Conservation (phyloP, 805 yeast species). For the Candida glaebosa region DNA sequence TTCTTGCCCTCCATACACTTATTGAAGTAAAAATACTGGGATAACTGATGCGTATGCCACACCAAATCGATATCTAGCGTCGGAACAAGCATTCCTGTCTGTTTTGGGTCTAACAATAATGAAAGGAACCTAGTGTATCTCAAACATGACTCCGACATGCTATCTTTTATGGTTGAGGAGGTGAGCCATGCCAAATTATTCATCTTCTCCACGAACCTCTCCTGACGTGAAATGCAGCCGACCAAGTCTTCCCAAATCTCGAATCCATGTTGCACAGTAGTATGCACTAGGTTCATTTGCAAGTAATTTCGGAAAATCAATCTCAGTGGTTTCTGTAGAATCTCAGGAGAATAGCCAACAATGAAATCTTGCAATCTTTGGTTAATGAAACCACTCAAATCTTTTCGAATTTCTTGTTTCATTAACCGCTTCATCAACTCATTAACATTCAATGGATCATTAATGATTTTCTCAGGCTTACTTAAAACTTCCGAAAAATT, state of each 20-base stretch:
- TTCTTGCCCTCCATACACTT: constrained; percentile 7
- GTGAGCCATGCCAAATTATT: constrained; percentile 17
- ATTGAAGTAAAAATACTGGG: constrained; percentile 12
- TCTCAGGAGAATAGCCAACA: background rate
- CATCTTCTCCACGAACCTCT: constrained; percentile 19
- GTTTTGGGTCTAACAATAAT: background rate
- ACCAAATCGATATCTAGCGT: constrained; percentile 25
- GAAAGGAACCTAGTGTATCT: constrained; percentile 18
- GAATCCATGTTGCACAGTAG: constrained; percentile 3
- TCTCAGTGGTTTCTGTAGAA: constrained; percentile 3
- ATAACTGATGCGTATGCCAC: constrained; percentile 27
- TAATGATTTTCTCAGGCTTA: background rate
- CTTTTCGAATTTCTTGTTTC: background rate
- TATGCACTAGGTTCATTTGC: constrained; percentile 13
- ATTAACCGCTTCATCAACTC: background rate
- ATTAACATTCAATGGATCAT: background rate
- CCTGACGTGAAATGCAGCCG: constrained; percentile 21
- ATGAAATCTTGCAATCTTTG: background rate
- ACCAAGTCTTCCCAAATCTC: constrained; percentile 21
- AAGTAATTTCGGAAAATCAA: constrained; percentile 9
- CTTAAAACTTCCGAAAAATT: constrained; percentile 4
- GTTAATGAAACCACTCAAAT: background rate
- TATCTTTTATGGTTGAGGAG: constrained; percentile 11
- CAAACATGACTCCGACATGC: constrained; percentile 11
- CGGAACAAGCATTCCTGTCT: constrained; percentile 14